Base-by-base conservation (phyloP, 495 filamentous ascomycete species). In the Amphirosellinia nigrospora region DNA sequence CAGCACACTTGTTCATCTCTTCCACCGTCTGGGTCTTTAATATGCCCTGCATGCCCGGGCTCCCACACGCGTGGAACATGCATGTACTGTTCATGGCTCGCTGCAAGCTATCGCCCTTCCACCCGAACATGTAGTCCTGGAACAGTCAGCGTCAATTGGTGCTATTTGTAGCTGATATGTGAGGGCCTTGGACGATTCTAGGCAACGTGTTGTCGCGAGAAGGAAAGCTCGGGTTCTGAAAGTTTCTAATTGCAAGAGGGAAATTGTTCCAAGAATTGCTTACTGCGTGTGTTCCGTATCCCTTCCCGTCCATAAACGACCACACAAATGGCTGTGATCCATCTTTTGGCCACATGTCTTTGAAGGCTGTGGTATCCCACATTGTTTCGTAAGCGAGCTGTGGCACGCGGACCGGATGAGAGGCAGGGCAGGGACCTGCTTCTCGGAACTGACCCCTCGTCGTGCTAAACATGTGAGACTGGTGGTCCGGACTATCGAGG, bases 401-500 rank as follows among this genome's bases (percentile, higher is more conserved):
- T 21, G 84, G 80, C 70, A 84, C 73, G 69, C 80, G 78, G 8
- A 83, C 78, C 7, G 84, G 84, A 76, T 86, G 84, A 10, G 83
- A 83, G 0, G 75, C 68, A 19, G 85, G 85, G 77, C 85, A 87
- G 0, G 83, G 69, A 0, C 78, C 79, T 3, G 78, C 78, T 23
- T 77, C 71, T 28, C 61, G 58, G 77, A 85, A 85, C 8, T 75
- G 76, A 3, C 80, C 81, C 60, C 50, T 43, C 13, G 73, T 71
- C 4, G 82, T 84, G 67, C 73, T 75, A 73, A 79, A 82, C 81
- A 82, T 82, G 77, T 89, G 85, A 48, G 83, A 82, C 36, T 82
- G 80, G 74, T 88, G 87, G 73, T 88, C 83, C 15, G 83, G 79
- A 45, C 82, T 85, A 70, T 87, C 86, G 43, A 88, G 79, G 71